Conservation (phyloP, 768 basidiomycete genomes). For the Trametes meyenii region DNA sequence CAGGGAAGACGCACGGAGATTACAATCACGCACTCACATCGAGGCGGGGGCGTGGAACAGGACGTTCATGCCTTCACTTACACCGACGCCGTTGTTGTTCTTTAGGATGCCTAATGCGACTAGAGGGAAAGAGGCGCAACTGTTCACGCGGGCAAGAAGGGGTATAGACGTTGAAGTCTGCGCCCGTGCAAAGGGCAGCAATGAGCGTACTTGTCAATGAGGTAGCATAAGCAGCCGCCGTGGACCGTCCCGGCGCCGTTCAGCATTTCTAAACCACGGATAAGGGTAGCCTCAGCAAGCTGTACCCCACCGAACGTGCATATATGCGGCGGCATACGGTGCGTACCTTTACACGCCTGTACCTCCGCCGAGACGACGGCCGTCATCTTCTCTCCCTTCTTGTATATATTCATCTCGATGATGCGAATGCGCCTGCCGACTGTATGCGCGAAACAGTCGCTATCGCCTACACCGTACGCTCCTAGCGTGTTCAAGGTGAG, state of each 20-base stretch:
- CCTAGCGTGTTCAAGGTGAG: slow-evolving; percentile 68
- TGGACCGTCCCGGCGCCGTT: slow-evolving; percentile 79
- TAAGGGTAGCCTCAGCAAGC: background rate
- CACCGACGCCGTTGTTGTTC: slow-evolving; percentile 70
- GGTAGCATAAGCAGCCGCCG: slow-evolving; percentile 73
- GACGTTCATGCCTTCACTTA: slow-evolving; percentile 72
- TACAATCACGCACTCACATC: slow-evolving; percentile 44
- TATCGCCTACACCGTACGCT: slow-evolving; percentile 69
- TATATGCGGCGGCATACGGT: background rate
- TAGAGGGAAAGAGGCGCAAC: slow-evolving; percentile 69
- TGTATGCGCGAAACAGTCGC: slow-evolving; percentile 61
- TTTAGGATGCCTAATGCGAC: slow-evolving; percentile 65
- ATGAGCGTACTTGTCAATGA: slow-evolving; percentile 65
- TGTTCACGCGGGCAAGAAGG: slow-evolving; percentile 29
- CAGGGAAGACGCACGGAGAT: background rate
- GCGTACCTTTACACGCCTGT: slow-evolving; percentile 60
- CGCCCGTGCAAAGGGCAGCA: background rate
- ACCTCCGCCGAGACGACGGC: slow-evolving; percentile 66
- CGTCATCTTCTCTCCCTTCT: slow-evolving; percentile 53
- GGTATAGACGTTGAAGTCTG: background rate
- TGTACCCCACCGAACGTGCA: background rate
- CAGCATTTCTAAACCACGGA: slow-evolving; percentile 55
- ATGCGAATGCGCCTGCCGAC: slow-evolving; percentile 65
- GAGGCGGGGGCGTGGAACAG: slow-evolving; percentile 71
- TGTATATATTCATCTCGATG: slow-evolving; percentile 56